A percentile compares a stretch with the other conserved stretches of the same genome.
phyloP scores from a whole-genome alignment of 2,329 filamentous ascomycete species.

The Aureobasidium melanogenum region DNA sequence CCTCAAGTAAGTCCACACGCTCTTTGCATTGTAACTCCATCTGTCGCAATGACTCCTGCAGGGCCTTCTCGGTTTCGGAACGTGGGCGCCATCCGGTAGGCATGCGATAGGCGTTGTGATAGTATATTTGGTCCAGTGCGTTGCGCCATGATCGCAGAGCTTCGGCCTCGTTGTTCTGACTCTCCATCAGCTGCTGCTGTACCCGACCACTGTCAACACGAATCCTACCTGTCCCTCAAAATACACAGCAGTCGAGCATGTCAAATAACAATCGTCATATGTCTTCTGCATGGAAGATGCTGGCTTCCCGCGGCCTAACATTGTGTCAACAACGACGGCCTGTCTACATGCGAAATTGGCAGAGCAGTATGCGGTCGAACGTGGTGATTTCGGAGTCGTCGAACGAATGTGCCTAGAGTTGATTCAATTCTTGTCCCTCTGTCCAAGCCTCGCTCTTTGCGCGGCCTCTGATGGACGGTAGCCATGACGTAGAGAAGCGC shows the following conservation, averaged over 20 bases:
- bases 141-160: conserved; percentile 83
- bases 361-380: background rate
- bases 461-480: background rate
- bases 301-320: conserved; percentile 50
- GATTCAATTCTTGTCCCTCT: background rate
- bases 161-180: conserved; percentile 80
- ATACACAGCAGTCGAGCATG: conserved; percentile 90
- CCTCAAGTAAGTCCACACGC: conserved; percentile 77
- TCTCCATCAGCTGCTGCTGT: background rate
- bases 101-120: conserved; percentile 70
- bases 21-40: conserved; percentile 91
- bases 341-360: background rate
- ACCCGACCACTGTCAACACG: background rate
- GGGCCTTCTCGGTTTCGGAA: conserved; percentile 72
- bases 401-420: background rate
- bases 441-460: background rate
- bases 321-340: background rate
- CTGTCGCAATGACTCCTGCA: conserved; percentile 71
- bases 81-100: conserved; percentile 60
- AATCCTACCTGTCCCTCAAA: conserved; percentile 71
- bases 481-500: background rate
- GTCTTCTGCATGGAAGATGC: conserved; percentile 84
- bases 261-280: conserved; percentile 92
- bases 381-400: background rate
- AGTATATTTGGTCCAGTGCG: conserved; percentile 80